Evolutionary conservation across 768 basidiomycete genomes (phyloP).

Genomic region (Pseudohyphozyma bogoriensis): DNA sequence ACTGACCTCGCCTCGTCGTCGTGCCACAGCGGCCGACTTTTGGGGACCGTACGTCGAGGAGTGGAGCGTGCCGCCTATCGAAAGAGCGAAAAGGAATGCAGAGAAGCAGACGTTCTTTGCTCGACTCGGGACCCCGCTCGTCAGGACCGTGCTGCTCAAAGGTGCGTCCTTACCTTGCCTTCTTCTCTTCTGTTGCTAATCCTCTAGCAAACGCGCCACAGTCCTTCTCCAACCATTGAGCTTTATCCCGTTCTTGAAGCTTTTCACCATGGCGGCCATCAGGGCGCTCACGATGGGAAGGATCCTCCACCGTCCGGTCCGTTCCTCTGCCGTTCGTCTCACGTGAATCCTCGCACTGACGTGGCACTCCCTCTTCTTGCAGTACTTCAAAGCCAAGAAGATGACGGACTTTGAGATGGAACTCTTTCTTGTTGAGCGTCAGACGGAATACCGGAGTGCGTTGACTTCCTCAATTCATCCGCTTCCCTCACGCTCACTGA

Average conservation of each 20-base stretch:
- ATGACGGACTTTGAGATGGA: constrained; percentile 37
- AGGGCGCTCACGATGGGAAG: constrained; percentile 38
- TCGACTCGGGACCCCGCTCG: constrained; percentile 18
- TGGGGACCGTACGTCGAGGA: constrained; percentile 34
- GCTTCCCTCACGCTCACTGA: background rate
- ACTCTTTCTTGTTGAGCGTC: constrained; percentile 32
- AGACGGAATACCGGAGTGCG: constrained; percentile 25
- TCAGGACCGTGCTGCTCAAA: constrained; percentile 22
- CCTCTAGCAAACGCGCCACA: background rate
- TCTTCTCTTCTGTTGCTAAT: background rate
- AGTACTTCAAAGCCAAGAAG: constrained; percentile 40
- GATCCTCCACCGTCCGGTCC: constrained; percentile 36
- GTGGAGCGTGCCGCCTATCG: constrained; percentile 30
- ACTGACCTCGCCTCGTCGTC: background rate
- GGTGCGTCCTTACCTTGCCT: constrained; percentile 10
- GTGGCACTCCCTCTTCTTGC: background rate
- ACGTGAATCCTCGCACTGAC: background rate
- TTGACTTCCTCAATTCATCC: background rate
- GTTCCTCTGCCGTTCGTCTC: background rate
- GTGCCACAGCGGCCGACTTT: constrained; percentile 11
- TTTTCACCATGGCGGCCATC: constrained; percentile 26
- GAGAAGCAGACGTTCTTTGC: constrained; percentile 26
- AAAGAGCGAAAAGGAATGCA: constrained; percentile 21
- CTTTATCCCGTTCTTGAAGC: constrained; percentile 29
- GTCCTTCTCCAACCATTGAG: constrained; percentile 32